Evolutionary conservation across 495 filamentous ascomycete genomes (phyloP), one percentile per base, ranked within the genome.

Genomic region (Xanthoparmelia taractica): DNA sequence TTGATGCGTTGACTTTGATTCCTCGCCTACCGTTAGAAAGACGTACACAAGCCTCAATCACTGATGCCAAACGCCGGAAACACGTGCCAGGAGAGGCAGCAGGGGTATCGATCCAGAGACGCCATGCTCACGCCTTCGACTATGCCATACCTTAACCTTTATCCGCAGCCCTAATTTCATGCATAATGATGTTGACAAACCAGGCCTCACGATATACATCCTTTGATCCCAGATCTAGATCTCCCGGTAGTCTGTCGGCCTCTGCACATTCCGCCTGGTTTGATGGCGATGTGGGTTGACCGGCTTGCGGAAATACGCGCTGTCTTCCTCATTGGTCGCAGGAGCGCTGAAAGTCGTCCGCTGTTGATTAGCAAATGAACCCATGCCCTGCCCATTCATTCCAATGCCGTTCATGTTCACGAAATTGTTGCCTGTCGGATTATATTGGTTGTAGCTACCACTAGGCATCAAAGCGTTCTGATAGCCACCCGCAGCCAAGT

Each of bases 241-340:
- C 75, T 94, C 89, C 50, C 86, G 80, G 66, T 93, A 97, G 75
- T 98, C 95, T 71, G 88, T 92, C 23, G 91, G 91, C 54, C 94
- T 80, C 60, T 87, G 85, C 65, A 87, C 77, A 64, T 89, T 85
- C 64, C 90, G 85, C 60, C 87, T 78, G 61, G 89, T 87, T 74
- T 91, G 87, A 70, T 95, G 89, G 61, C 94, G 85, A 70, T 96
- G 91, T 15, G 92, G 94, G 71, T 98, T 98, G 59, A 97, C 89
- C 2, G 94, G 94, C 71, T 96, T 92, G 27, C 94, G 86, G 74
- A 97, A 94, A 74, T 98, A 98, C 25, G 94, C 88, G 57, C 90
- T 89, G 64, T 96, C 92, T 66, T 96, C 91, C 62, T 90, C 89
- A 59, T 85, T 82, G n/a, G 79, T 77, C 63, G 79, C 78, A 8